Conservation (phyloP, 257 asterid genomes). For the Ilex aquifolium region DNA sequence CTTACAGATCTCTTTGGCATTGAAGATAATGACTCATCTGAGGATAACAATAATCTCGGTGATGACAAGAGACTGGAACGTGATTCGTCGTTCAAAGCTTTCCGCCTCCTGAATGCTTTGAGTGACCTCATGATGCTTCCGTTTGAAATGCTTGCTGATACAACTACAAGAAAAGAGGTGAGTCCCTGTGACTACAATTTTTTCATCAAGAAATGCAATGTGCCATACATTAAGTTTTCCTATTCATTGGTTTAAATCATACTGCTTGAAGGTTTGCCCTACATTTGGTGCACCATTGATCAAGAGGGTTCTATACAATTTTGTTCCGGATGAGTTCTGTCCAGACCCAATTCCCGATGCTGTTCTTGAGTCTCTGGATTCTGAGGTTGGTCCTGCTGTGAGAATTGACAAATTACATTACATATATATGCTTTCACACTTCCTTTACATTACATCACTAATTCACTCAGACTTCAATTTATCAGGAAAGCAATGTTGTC, state of each 20-base stretch:
- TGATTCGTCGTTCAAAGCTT: conserved; percentile 47
- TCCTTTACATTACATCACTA: neutral
- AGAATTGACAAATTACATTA: neutral
- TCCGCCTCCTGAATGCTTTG: conserved; percentile 65
- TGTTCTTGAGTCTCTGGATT: conserved; percentile 52
- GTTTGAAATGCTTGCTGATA: conserved; percentile 66
- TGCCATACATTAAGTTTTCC: neutral
- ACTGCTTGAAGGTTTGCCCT: conserved; percentile 65
- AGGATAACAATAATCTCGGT: conserved; percentile 17
- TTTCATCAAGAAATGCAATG: neutral
- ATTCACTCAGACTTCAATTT: neutral
- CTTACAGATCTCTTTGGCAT: conserved; percentile 69
- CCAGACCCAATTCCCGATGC: conserved; percentile 73
- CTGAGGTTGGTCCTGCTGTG: conserved; percentile 50
- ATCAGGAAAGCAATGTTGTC: neutral
- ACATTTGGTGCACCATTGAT: conserved; percentile 58
- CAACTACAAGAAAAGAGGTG: conserved; percentile 74
- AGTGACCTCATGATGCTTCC: conserved; percentile 98
- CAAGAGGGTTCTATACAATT: conserved; percentile 56
- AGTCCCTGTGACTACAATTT: conserved; percentile 9
- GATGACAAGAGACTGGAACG: conserved; percentile 23
- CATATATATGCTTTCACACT: too few species aligned
- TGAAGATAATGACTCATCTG: conserved; percentile 49
- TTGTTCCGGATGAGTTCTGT: conserved; percentile 84
- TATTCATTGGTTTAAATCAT: conserved; percentile 10